Conservation (phyloP, 805 yeast species). For the Cyberlindnera xishuangbannaensis region DNA sequence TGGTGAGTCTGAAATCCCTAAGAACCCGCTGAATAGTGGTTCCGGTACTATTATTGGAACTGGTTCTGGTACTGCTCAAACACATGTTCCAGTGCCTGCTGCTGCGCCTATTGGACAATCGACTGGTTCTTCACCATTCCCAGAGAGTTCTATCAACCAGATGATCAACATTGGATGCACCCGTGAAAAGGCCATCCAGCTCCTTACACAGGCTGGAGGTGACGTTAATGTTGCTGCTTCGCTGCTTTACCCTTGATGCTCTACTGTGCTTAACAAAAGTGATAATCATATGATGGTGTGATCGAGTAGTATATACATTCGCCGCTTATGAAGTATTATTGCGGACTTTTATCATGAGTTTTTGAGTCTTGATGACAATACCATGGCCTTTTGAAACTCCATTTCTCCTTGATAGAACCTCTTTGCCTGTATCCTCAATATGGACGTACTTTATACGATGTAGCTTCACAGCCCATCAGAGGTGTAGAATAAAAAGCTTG, state of each 20-base stretch:
- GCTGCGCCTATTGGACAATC: not conserved
- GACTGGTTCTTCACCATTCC: slow-evolving; percentile 6
- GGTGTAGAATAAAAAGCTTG: too few relatives aligned
- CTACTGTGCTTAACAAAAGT: too few relatives aligned
- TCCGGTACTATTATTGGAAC: slow-evolving; percentile 6
- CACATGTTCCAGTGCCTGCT: not conserved
- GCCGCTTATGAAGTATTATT: too few relatives aligned
- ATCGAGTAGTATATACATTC: too few relatives aligned
- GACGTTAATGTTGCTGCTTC: slow-evolving; percentile 87
- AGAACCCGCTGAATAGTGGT: slow-evolving; percentile 8
- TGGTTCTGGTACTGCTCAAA: not conserved
- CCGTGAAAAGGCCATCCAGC: slow-evolving; percentile 54
- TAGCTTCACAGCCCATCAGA: too few relatives aligned
- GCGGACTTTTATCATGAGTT: too few relatives aligned
- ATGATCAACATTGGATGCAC: slow-evolving; percentile 69
- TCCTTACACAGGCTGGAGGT: slow-evolving; percentile 63
- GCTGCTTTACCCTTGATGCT: slow-evolving; percentile 57
- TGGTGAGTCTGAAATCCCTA: slow-evolving; percentile 64
- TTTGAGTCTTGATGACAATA: too few relatives aligned
- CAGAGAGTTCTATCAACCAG: slow-evolving; percentile 37
- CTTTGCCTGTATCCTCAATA: too few relatives aligned
- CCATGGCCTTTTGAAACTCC: too few relatives aligned
- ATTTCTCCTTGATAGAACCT: too few relatives aligned
- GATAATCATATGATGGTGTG: too few relatives aligned
- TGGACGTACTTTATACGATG: too few relatives aligned